Base-by-base conservation (phyloP, 2,329 filamentous ascomycete genomes). In the Didymella pinodella region DNA sequence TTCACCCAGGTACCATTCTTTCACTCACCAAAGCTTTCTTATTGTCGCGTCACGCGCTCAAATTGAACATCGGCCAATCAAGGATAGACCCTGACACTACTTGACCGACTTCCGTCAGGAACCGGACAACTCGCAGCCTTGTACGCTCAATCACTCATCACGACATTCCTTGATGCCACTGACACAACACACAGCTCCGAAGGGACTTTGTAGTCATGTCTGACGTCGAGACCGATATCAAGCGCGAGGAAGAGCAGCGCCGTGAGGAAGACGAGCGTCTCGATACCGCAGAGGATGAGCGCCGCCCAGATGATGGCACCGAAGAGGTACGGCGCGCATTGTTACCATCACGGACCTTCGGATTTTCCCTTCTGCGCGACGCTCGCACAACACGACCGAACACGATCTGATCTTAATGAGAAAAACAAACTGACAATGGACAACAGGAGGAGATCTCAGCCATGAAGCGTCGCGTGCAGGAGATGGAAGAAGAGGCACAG, bases 401-500 rank as follows among this genome's bases (percentile, higher is more conserved):
- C 4, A 5, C 26, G 20, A 8, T 6, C 22, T 31, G 14, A n/a
- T 32, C 40, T 18, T 14, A 18, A 8, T n/a, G 18, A 11, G n/a
- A 40, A 8, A 16, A 38, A 36, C n/a, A 34, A 14, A 29, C 61
- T 64, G 43, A 67, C 61, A 48, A 22, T 38, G 45, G 51, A 26
- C 14, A 53, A 46, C 34, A 77, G 74, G 75, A 78, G 47, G 76
- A 79, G 54, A 83, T 83, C 61, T 75, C 77, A 25, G 80, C 80
- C 20, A 84, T 84, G 82, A 83, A 82, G 74, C 80, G 81, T 72
- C 81, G 81, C 68, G 81, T 84, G 22, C 78, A 82, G 69, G 81
- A 83, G 70, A 84, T 89, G 66, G 82, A 86, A 57, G 82, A 88
- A 22, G 86, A 89, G 67, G 84, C 81, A 1, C 76, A 79, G 6